A percentile compares a stretch with the other conserved stretches of the same genome.
phyloP scores from a whole-genome alignment of 345 rosid genomes.

The Populus pruinosa region DNA sequence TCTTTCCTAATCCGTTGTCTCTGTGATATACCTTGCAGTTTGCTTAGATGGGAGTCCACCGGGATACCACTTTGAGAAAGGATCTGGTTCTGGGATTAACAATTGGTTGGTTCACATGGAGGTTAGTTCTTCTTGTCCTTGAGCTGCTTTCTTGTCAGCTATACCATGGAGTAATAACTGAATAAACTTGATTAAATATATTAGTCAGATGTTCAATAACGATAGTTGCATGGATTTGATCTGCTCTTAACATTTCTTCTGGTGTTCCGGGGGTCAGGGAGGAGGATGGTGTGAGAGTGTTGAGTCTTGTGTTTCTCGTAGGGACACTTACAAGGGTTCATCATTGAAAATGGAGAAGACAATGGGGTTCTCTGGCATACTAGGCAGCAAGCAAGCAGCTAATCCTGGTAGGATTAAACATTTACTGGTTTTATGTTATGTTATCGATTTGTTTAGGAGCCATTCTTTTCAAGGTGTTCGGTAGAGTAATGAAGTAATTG shows the following conservation, averaged over 20 bases:
- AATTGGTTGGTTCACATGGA: constrained; percentile 85
- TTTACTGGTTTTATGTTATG: not conserved
- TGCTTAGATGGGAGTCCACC: constrained; percentile 98
- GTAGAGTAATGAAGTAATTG: not conserved
- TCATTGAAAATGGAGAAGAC: constrained; percentile 63
- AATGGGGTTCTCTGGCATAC: constrained; percentile 80
- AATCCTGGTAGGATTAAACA: constrained; percentile 61
- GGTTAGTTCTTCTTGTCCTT: constrained; percentile 39
- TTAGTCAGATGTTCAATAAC: not conserved
- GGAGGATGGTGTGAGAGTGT: constrained; percentile 94
- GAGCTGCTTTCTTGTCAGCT: not conserved
- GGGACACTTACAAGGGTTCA: constrained; percentile 71
- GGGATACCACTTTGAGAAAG: constrained; percentile 76
- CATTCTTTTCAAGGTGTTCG: not conserved
- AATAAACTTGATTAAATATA: not conserved
- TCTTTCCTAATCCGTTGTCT: not conserved
- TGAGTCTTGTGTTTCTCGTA: constrained; percentile 57
- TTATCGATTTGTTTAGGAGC: not conserved
- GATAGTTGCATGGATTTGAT: not conserved
- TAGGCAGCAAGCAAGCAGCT: constrained; percentile 48
- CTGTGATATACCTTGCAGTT: constrained; percentile 39
- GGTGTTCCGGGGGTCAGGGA: constrained; percentile 43
- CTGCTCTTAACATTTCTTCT: not conserved
- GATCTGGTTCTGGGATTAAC: constrained; percentile 73
- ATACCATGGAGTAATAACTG: not conserved